Conservation (phyloP, 495 filamentous ascomycete species). For the Lasiosphaeria hispida region DNA sequence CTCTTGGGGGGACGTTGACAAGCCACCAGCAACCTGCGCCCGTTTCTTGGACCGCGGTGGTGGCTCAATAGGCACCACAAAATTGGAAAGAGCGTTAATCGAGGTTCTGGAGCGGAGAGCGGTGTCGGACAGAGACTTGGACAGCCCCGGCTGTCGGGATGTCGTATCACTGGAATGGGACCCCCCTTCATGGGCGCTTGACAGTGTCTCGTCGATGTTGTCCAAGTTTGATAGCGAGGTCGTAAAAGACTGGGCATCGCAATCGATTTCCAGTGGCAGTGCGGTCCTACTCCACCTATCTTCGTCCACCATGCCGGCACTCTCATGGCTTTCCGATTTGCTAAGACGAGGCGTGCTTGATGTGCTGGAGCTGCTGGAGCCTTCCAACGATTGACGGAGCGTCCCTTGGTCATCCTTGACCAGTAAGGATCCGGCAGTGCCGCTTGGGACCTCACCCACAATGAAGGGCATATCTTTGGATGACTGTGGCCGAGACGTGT, state of each 20-base stretch:
- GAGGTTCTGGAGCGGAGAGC: neutral
- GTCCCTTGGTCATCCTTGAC: conserved; percentile 26
- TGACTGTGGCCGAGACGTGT: conserved; percentile 47
- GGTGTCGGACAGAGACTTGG: conserved; percentile 14
- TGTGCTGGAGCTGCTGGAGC: conserved; percentile 16
- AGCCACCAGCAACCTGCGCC: neutral
- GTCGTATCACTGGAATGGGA: neutral
- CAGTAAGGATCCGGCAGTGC: neutral
- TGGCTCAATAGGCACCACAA: neutral
- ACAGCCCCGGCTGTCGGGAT: neutral
- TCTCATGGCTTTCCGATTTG: conserved; percentile 9
- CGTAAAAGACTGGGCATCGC: conserved; percentile 30
- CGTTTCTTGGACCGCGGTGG: conserved; percentile 28
- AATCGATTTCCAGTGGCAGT: conserved; percentile 34
- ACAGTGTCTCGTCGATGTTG: neutral
- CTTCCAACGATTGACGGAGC: conserved; percentile 19
- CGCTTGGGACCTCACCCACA: conserved; percentile 8
- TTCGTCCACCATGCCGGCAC: conserved; percentile 17
- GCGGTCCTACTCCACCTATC: conserved; percentile 39
- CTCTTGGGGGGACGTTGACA: neutral
- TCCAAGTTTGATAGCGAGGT: conserved; percentile 23
- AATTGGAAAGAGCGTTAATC: neutral
- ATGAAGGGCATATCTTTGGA: conserved; percentile 30
- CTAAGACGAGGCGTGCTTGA: conserved; percentile 27
- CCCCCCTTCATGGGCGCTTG: neutral